phyloP scores from a whole-genome alignment of 306 rosid genomes.

The Aeschynomene evenia region DNA sequence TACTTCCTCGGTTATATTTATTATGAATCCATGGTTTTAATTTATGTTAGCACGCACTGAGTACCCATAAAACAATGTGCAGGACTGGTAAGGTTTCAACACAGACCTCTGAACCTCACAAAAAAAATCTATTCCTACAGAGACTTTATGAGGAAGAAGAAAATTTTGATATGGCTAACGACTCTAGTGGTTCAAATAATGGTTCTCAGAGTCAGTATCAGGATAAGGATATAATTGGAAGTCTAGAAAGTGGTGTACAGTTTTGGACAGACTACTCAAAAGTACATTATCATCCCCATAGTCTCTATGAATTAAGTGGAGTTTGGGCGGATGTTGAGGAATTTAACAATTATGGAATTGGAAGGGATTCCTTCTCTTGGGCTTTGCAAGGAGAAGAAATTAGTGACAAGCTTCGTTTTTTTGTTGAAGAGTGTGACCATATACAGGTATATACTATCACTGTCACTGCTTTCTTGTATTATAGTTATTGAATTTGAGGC shows the following conservation, averaged over 20 bases:
- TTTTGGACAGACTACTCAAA: slow-evolving; percentile 95
- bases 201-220: slow-evolving; percentile 43
- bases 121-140: slow-evolving; percentile 74
- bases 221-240: slow-evolving; percentile 59
- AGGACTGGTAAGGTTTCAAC: slow-evolving; percentile 81
- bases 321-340: slow-evolving; percentile 55
- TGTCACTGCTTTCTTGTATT: slow-evolving; percentile 1
- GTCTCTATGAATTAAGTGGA: slow-evolving; percentile 75
- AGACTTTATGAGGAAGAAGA: slow-evolving; percentile 66
- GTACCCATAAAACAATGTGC: slow-evolving; percentile 38
- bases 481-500: background rate
- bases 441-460: slow-evolving; percentile 55
- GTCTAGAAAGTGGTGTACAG: slow-evolving; percentile 63
- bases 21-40: background rate
- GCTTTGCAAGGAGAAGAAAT: slow-evolving; percentile 73
- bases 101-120: slow-evolving; percentile 50
- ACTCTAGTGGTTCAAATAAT: slow-evolving; percentile 23
- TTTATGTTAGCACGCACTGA: slow-evolving; percentile 27
- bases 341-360: slow-evolving; percentile 81
- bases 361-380: slow-evolving; percentile 68
- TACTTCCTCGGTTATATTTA: background rate
- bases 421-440: slow-evolving; percentile 89
- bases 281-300: slow-evolving; percentile 83
- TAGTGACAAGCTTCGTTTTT: slow-evolving; percentile 78
- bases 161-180: slow-evolving; percentile 33